A percentile compares a stretch with the other conserved stretches of the same genome.
These are phyloP conservation scores for Erythrobasidium hasegawianum DNA, from an alignment of 1,284 basidiomycete genomes.

Conservation along the genomic window DNA sequence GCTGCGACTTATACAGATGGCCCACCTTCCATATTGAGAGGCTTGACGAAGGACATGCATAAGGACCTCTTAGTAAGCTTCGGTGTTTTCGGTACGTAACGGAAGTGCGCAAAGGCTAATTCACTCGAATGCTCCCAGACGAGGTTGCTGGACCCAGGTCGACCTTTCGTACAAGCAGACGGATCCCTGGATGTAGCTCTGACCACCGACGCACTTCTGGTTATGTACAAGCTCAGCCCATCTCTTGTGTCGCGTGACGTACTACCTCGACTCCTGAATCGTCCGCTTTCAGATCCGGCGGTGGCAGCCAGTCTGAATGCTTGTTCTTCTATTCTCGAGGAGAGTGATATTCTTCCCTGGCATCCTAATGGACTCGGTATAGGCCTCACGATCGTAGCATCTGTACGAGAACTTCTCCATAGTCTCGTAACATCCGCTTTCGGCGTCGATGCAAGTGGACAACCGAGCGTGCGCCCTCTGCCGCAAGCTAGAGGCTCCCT, in stretches of 20 bases:
- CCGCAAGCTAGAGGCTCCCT: not conserved
- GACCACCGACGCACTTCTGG: slow-evolving; percentile 5
- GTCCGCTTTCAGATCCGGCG: not conserved
- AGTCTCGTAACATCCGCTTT: slow-evolving; percentile 24
- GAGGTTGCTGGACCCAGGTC: slow-evolving; percentile 7
- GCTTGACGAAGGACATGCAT: slow-evolving; percentile 23
- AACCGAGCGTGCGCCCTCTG: not conserved
- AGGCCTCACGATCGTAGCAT: not conserved
- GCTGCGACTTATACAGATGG: slow-evolving; percentile 19
- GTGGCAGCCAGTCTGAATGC: not conserved
- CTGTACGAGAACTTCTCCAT: slow-evolving; percentile 13
- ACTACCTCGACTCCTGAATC: slow-evolving; percentile 13
- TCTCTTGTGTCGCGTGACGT: not conserved
- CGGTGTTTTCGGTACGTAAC: too few relatives aligned
- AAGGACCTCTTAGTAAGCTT: slow-evolving; percentile 4
- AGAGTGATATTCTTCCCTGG: not conserved
- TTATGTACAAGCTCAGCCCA: not conserved
- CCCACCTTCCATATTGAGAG: slow-evolving; percentile 8
- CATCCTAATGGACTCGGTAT: not conserved
- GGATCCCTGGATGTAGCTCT: slow-evolving; percentile 9
- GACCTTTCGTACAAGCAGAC: slow-evolving; percentile 3
- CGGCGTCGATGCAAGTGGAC: not conserved
- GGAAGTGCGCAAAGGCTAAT: too few relatives aligned
- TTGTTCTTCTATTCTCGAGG: not conserved
- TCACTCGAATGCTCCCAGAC: too few relatives aligned